A percentile compares a stretch with the other conserved stretches of the same genome.
phyloP scores from a whole-genome alignment of 768 basidiomycete genomes.

The Hericium alpestre region DNA sequence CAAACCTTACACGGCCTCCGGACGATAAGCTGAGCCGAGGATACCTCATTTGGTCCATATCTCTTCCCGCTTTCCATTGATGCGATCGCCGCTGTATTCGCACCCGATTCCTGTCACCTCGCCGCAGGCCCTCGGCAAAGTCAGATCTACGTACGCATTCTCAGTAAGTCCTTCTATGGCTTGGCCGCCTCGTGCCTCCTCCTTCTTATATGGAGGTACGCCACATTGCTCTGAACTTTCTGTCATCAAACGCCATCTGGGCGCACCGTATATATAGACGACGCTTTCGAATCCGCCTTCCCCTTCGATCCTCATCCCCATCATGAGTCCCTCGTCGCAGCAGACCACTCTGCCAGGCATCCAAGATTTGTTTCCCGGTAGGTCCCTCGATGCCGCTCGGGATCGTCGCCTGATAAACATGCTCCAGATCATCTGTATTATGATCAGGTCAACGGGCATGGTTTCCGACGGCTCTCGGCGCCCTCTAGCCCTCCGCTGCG shows the following conservation, averaged over 20 bases:
- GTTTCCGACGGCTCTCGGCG: no score
- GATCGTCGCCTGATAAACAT: no score
- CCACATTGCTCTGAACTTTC: no score
- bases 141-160: not conserved
- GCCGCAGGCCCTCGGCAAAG: not conserved
- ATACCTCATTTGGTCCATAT: slow-evolving; percentile 3
- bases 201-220: no score
- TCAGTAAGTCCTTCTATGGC: not conserved
- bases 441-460: no score
- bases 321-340: slow-evolving; percentile 8
- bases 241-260: slow-evolving; percentile 4
- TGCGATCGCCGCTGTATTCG: slow-evolving; percentile 1
- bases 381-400: not conserved
- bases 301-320: not conserved
- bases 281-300: not conserved
- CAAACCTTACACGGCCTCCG: not conserved
- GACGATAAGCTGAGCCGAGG: not conserved
- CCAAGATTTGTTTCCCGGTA: slow-evolving; percentile 21
- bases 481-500: no score
- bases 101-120: not conserved
- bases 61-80: not conserved
- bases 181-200: not conserved
- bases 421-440: no score
- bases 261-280: not conserved
- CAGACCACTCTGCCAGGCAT: slow-evolving; percentile 19